phyloP scores from a whole-genome alignment of 495 filamentous ascomycete species.

The Amphirosellinia nigrospora region DNA sequence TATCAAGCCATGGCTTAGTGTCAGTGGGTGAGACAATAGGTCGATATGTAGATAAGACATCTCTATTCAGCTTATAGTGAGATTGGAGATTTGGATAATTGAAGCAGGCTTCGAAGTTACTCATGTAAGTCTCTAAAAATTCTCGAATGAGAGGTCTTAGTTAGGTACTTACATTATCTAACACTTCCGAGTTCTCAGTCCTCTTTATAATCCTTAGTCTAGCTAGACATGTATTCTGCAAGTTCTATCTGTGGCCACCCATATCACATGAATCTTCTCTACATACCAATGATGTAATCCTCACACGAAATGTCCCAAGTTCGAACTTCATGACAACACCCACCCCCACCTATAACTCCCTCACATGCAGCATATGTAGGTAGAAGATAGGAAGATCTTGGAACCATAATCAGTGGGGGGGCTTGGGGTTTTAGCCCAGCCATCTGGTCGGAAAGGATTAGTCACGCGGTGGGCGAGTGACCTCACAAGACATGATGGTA shows the following conservation, averaged over 20 bases:
- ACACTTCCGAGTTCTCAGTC: not conserved
- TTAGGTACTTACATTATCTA: not conserved
- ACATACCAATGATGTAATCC: not conserved
- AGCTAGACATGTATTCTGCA: too few relatives aligned
- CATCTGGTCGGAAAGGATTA: not conserved
- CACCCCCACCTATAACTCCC: not conserved
- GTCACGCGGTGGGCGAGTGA: not conserved
- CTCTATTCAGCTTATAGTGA: too few relatives aligned
- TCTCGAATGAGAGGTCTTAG: not conserved
- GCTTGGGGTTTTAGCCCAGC: not conserved
- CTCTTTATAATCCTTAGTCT: too few relatives aligned
- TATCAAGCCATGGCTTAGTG: not conserved
- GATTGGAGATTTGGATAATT: not conserved
- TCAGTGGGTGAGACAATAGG: not conserved
- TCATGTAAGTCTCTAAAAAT: not conserved
- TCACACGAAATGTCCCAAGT: not conserved
- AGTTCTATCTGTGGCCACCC: not conserved
- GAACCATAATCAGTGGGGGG: not conserved
- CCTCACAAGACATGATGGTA: not conserved
- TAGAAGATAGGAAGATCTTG: not conserved
- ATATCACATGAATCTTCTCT: not conserved
- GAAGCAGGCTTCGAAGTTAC: not conserved
- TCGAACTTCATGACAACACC: too few relatives aligned
- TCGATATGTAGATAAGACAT: not conserved
- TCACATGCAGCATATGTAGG: not conserved